phyloP scores from a whole-genome alignment of 2,329 filamentous ascomycete species.

The Botrytis galanthina region DNA sequence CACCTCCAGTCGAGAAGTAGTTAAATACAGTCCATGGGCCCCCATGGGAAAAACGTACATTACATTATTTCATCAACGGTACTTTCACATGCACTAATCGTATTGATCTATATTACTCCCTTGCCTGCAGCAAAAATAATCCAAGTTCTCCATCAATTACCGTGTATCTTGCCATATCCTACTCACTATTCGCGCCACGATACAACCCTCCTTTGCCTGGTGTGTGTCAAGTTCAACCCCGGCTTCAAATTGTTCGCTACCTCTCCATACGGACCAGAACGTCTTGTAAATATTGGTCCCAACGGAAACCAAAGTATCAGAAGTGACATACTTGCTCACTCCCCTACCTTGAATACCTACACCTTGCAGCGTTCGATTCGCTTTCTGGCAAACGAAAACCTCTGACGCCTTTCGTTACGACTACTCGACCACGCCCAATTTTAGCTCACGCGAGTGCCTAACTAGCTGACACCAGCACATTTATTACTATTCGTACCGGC shows the following conservation, averaged over 20 bases:
- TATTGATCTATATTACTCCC: background rate
- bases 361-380: background rate
- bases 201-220: constrained; percentile 6
- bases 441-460: background rate
- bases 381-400: background rate
- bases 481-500: background rate
- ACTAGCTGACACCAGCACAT: background rate
- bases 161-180: background rate
- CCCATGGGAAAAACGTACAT: background rate
- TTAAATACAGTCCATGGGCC: constrained; percentile 6
- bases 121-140: background rate
- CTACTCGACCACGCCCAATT: background rate
- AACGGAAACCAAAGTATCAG: constrained; percentile 11
- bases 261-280: background rate
- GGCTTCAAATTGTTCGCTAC: background rate
- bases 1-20: background rate
- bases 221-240: background rate
- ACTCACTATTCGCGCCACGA: background rate
- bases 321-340: background rate
- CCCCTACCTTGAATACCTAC: background rate
- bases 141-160: background rate
- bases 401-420: background rate
- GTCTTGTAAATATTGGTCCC: background rate
- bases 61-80: background rate
- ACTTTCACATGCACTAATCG: background rate